Percentiles rank a stretch among this genome's conserved stretches.
Evolutionary conservation across 495 filamentous ascomycete species (phyloP).

Genomic region (Talaromyces thailandensis): DNA sequence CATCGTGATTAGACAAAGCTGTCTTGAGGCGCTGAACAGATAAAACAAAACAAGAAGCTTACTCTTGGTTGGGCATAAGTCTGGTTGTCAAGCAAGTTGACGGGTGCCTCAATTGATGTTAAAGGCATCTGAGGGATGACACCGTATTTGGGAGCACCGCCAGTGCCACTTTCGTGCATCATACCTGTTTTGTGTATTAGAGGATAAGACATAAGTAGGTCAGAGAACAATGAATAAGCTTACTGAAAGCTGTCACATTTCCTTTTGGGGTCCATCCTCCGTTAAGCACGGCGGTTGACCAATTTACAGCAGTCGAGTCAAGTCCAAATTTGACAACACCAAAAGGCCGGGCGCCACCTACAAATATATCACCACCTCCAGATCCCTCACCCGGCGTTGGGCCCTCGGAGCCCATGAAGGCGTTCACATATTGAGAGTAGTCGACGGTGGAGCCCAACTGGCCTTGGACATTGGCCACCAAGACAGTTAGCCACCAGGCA

Average conservation of each 20-base stretch:
- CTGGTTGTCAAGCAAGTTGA: constrained; percentile 31
- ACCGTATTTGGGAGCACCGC: constrained; percentile 62
- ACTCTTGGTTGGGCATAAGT: constrained; percentile 32
- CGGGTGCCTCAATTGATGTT: constrained; percentile 19
- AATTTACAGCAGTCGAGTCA: constrained; percentile 47
- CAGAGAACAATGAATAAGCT: not conserved
- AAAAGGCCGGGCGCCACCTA: constrained; percentile 54
- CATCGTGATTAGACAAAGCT: not conserved
- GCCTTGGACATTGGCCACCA: not conserved
- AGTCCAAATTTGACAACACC: constrained; percentile 61
- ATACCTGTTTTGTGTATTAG: constrained; percentile 20
- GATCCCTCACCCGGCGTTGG: constrained; percentile 20
- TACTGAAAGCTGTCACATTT: constrained; percentile 51
- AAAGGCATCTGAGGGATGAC: constrained; percentile 56
- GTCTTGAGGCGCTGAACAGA: not conserved
- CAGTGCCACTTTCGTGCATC: constrained; percentile 64
- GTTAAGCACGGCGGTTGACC: constrained; percentile 32
- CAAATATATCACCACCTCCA: constrained; percentile 59
- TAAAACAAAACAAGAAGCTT: constrained; percentile 2
- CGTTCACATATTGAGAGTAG: constrained; percentile 40
- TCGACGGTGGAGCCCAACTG: constrained; percentile 14
- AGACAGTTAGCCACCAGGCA: not conserved
- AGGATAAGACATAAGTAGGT: not conserved
- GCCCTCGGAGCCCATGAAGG: constrained; percentile 28
- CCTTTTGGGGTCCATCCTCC: constrained; percentile 53